Percentiles rank a stretch among this genome's conserved stretches.
phyloP scores from a whole-genome alignment of 139 green algal genomes.

The Picochlorum sp. region DNA sequence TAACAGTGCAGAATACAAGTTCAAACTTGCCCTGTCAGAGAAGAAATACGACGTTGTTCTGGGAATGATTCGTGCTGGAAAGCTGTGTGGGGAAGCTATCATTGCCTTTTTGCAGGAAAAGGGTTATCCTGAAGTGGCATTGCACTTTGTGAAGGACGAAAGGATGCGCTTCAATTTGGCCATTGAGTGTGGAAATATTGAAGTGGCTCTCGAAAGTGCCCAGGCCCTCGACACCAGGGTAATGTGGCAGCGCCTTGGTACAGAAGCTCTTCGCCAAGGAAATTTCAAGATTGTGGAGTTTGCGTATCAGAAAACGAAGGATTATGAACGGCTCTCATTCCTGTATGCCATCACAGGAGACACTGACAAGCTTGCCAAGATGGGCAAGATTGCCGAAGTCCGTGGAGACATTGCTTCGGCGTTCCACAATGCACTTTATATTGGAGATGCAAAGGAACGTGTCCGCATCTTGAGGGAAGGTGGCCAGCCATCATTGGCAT shows the following conservation, averaged over 20 bases:
- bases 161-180: conserved; percentile 92
- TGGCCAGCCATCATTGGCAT: conserved; percentile 85
- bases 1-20: conserved; percentile 93
- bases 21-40: conserved; percentile 96
- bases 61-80: conserved; percentile 76
- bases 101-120: conserved; percentile 97
- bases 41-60: conserved; percentile 92
- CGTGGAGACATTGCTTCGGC: conserved; percentile 84
- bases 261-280: conserved; percentile 80
- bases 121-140: conserved; percentile 95
- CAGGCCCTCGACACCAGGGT: conserved; percentile 92
- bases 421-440: conserved; percentile 97
- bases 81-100: conserved; percentile 92
- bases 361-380: conserved; percentile 87
- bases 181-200: conserved; percentile 93
- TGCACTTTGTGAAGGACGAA: conserved; percentile 92
- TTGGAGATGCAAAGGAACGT: conserved; percentile 83
- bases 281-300: conserved; percentile 99
- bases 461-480: conserved; percentile 78
- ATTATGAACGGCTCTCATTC: conserved; percentile 95
- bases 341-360: conserved; percentile 98
- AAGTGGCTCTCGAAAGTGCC: conserved; percentile 89
- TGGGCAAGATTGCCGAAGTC: conserved; percentile 98
- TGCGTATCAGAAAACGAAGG: conserved; percentile 98
- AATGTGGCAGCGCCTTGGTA: conserved; percentile 87